Base-by-base conservation (phyloP, 129 eudicot genomes). In the Arctium minus region DNA sequence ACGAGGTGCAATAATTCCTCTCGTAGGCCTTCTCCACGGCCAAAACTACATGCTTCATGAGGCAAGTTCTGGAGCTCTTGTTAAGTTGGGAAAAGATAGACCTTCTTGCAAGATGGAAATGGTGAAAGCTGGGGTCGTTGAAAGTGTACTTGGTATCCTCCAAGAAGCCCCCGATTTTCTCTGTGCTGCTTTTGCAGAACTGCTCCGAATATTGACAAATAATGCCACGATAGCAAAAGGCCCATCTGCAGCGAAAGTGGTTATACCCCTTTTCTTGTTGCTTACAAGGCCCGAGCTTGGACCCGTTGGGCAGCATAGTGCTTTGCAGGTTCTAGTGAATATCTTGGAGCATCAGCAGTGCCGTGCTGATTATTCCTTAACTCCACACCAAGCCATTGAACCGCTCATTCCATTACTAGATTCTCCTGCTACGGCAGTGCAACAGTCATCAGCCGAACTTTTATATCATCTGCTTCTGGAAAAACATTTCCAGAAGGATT, bases 121-220 rank as follows among this genome's bases (percentile, higher is more conserved):
- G 99, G 99, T 96, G 79, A 93, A 93, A 86, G 92, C 98, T 82
- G 98, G 99, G 64, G 92, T 90, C 5, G 90, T 96, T 29, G 98
- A 93, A 80, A 78, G 93, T 71, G 83, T 90, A 69, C 99, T 96
- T 72, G 96, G 87, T 79, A 90, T 92, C 65, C 94, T 96, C 9
- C 94, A 78, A 40, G 99, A 96, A 82, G 98, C 99, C 56, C 99
- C 98, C 18, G 95, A 92, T 88, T 96, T 93, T 81, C 88, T 93
- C 5, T 96, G 96, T 84, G 92, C 97, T 60, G 97, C 98, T 75
- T 96, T 92, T 86, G 92, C 99, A 8, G 99, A 96, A 86, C 73
- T 96, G 84, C 94, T 96, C 38, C 88, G 99, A 60, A 96, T 96
- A 79, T 86, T 96, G 73, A 96, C 99, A 36, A 96, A 96, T 73